Conservation (phyloP, 352 stramenopile species). For the Pythium phragmitis region DNA sequence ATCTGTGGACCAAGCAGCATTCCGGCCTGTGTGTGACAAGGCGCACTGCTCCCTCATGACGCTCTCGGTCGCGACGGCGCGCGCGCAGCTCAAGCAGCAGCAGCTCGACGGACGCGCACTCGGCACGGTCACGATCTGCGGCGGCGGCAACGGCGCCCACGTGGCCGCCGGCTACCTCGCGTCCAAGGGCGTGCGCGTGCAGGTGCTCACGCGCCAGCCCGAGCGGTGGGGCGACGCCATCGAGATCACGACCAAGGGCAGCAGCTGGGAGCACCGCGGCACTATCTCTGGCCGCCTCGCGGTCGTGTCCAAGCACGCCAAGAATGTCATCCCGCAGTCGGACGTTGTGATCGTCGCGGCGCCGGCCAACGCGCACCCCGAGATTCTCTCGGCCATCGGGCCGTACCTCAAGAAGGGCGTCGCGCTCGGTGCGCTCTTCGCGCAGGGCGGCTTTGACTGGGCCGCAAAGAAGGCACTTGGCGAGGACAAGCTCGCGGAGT, state of each 20-base stretch:
- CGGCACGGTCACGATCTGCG: constrained; percentile 88
- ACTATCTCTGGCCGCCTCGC: constrained; percentile 67
- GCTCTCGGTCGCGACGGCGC: constrained; percentile 74
- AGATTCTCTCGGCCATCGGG: constrained; percentile 73
- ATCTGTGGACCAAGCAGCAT: constrained; percentile 15
- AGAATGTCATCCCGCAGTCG: constrained; percentile 83
- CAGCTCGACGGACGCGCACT: constrained; percentile 31
- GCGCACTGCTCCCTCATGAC: constrained; percentile 43
- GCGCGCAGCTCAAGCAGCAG: constrained; percentile 57
- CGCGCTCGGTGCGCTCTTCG: constrained; percentile 87
- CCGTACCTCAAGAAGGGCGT: constrained; percentile 86
- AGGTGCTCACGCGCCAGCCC: constrained; percentile 82
- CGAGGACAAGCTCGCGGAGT: constrained; percentile 43
- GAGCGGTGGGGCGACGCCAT: constrained; percentile 78
- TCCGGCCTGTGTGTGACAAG: constrained; percentile 17
- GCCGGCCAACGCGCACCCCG: constrained; percentile 85
- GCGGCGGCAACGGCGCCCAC: constrained; percentile 90
- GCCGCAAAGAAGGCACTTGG: constrained; percentile 87
- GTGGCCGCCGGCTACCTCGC: constrained; percentile 88
- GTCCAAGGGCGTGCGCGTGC: constrained; percentile 77
- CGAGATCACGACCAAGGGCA: constrained; percentile 78
- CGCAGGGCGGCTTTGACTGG: constrained; percentile 93
- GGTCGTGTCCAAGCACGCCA: constrained; percentile 79
- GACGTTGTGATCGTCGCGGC: constrained; percentile 91
- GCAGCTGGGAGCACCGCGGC: constrained; percentile 84